Base-by-base conservation (phyloP, 805 yeast species). In the Candida manassasensis region DNA sequence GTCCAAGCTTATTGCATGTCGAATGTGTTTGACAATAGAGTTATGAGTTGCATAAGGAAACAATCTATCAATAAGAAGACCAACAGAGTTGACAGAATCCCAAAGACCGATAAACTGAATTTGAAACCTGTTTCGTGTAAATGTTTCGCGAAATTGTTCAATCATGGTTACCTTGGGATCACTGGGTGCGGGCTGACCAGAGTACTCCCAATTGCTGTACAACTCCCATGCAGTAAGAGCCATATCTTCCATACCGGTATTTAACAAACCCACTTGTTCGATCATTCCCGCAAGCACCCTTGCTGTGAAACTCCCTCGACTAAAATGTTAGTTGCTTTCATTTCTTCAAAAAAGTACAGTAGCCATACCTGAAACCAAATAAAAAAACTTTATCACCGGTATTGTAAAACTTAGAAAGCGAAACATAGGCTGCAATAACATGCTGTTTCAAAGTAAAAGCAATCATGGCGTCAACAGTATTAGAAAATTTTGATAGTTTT, bases 11-110 rank as follows among this genome's bases (percentile, higher is more conserved):
- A 80, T 71, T 0, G 85, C 84, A 51, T 81, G 86, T 39, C 88
- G 61, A 10, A 79, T 71, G 47, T 79, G 83, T 18, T 67, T 63
- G 5, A 79, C 81, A 35, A 66, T 65, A 10, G 65, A 56, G 28
- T 74, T 62, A 33, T 69, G 60, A 2, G 77, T 69, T 1, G 80
- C 66, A 42, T 63, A 77, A 0, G 85, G 84, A 42, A 79, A 80
- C 50, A 75, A 42, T 26, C 75, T 55, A 46, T 79, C 84, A 27
- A 76, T 59, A 3, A 79, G 38, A 7, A 79, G 45, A 0, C 87
- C 87, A 14, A 79, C 79, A 1, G 85, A 78, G 48, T 77, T 79
- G 13, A 80, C 77, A 0, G 84, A 74, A 55, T 81, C 88, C 71
- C 81, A 81, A 13, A 81, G 53, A 0, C 87, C 87, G 69, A 80